Evolutionary conservation across 1,284 basidiomycete species (phyloP), one percentile per base, ranked within the genome.

Genomic region (Moesziomyces sp.): DNA sequence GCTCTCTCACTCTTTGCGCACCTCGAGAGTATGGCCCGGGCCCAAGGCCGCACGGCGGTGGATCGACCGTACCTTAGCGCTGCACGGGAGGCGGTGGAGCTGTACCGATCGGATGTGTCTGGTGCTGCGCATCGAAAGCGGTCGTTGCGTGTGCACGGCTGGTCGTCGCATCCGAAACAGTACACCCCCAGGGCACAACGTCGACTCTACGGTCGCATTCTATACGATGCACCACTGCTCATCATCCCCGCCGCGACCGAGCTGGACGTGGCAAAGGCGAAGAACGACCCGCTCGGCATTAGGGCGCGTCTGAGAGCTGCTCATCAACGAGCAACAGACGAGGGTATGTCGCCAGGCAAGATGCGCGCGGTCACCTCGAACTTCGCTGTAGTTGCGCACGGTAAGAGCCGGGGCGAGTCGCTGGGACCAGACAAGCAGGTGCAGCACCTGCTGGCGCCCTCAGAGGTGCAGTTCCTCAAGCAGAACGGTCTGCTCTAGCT

Each of bases 121-220:
- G 5, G 58, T 2, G 7, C 38, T 2, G 42, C 28, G 9, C 54
- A 62, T 19, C 61, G 71, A 1, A 65, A 55, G 13, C 45, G 40
- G 2, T n/a, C 21, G 0, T 30, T 58, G 2, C 47, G 65, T 0
- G 28, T 6, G 5, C 65, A 74, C 5, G 65, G 65, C n/a, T 74
- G 71, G 71, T 16, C 30, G 9, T 61, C 54, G 3, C 48, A 68
- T 30, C 71, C 71, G 3, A 61, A 52, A 26, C 65, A 69, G 19
- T 69, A 54, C n/a, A 6, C 51, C 1, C 5, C 46, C 1, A 45
- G 71, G n/a, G 30, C 23, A 14, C 58, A 40, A 16, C 54, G 71
- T 9, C 46, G 71, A 2, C 42, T 74, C 3, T 74, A 74, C 46
- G 65, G 45, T 0, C 18, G 50, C 1, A 24, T 74, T 0, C 54